These are phyloP conservation scores for Corynascus novoguineensis DNA, from an alignment of 495 filamentous ascomycete species.

Conservation along the genomic window DNA sequence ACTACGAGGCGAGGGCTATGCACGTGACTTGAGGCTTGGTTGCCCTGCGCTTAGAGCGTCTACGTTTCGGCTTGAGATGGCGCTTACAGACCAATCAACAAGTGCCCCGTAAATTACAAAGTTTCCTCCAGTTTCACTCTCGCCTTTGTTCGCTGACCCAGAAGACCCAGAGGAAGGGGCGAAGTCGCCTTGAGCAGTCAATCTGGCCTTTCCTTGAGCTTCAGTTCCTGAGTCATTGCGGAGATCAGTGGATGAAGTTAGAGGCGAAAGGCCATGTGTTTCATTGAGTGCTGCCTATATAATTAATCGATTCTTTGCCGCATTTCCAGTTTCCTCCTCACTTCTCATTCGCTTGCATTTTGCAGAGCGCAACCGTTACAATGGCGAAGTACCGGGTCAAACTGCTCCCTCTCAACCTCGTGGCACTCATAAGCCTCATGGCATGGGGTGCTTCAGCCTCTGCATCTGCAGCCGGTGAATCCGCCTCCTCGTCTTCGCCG, in stretches of 20 bases:
- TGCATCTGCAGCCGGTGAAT: conserved; percentile 15
- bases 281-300: neutral
- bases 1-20: neutral
- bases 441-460: conserved; percentile 24
- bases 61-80: neutral
- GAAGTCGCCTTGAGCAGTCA: conserved; percentile 14
- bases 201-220: conserved; percentile 30
- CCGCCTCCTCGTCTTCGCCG: conserved; percentile 25
- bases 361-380: neutral
- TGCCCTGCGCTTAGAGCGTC: neutral
- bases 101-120: conserved; percentile 29
- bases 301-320: neutral
- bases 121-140: neutral
- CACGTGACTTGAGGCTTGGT: conserved; percentile 19
- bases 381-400: conserved; percentile 21
- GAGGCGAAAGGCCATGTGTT: conserved; percentile 2
- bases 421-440: conserved; percentile 24
- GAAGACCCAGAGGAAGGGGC: conserved; percentile 7
- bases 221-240: conserved; percentile 23
- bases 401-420: conserved; percentile 21
- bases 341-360: neutral
- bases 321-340: conserved; percentile 4
- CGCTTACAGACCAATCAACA: conserved; percentile 18
- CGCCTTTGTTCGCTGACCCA: neutral
- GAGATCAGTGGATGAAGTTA: neutral